Percentiles rank a stretch among this genome's conserved stretches.
Evolutionary conservation across 305 asterid genomes (phyloP).

Genomic region (Ilex paraguariensis): DNA sequence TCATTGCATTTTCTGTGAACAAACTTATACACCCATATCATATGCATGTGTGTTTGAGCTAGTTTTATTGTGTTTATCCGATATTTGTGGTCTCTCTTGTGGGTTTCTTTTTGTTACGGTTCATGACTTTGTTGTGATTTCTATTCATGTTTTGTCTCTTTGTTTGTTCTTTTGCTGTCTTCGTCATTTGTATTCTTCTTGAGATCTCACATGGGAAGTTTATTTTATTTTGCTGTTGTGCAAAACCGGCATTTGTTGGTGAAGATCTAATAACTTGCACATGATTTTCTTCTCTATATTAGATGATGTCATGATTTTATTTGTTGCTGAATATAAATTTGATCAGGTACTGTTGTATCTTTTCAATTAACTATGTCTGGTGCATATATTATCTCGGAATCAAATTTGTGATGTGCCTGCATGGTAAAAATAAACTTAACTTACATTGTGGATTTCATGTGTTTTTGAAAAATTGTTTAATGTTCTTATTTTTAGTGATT

Average conservation of each 20-base stretch:
- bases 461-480: no score
- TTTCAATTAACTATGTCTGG: no score
- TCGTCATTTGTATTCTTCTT: neutral
- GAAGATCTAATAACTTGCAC: neutral
- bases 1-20: neutral
- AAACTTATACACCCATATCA: neutral
- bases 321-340: neutral
- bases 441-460: no score
- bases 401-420: neutral
- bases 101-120: neutral
- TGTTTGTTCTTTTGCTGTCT: neutral
- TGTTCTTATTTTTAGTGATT: no score
- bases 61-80: neutral
- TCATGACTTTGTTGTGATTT: neutral
- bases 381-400: no score
- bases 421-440: no score
- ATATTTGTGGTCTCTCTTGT: neutral
- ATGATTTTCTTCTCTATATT: neutral
- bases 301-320: neutral
- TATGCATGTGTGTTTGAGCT: neutral
- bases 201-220: constrained; percentile 12
- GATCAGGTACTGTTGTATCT: neutral
- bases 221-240: constrained; percentile 6
- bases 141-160: neutral
- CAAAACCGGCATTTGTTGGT: neutral